Base-by-base conservation (phyloP, 345 rosid species). In the Citrus cavaleriei region DNA sequence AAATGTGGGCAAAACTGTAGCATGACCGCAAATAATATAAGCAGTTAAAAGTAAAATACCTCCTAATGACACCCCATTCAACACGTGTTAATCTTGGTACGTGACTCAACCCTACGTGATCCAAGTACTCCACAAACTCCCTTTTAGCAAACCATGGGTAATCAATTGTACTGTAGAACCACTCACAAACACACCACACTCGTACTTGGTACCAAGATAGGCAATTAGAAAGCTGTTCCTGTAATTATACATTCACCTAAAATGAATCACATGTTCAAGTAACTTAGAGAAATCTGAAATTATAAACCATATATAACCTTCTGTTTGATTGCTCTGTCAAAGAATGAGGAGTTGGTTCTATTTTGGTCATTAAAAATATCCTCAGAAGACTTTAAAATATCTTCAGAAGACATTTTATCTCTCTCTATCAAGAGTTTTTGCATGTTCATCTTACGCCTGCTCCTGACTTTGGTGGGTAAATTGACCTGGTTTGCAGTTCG, bases 21-120 rank as follows among this genome's bases (percentile, higher is more conserved):
- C 27, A 34, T 27, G 27, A 55, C 24, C 12, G 54, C n/a, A 14
- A 9, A 65, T 25, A 2, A 22, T 49, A 78, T 34, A 81, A 75
- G 64, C 40, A 82, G 58, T 63, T 81, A 72, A 79, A 82, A 72
- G 54, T 72, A 12, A 27, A 71, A 18, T 74, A 91, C 95, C 95
- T 90, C 80, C 93, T 82, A 80, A 93, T 90, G 87, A 93, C 97
- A 81, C 97, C 97, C 97, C 97, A 93, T 84, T 93, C 97, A 76
- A 91, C 88, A 63, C 93, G 95, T 74, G 97, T 91, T 86, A 93
- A 80, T 81, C 93, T 87, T 59, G 97, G 95, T 78, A 93, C 88
- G 83, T 90, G 97, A 59, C 91, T 93, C 87, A 93, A 86, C 78
- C 97, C 94, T 81, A 91, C 94, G 82, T 93, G 95, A 84, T 90